Evolutionary conservation across 495 filamentous ascomycete species (phyloP).

Genomic region (Neurospora sp.): DNA sequence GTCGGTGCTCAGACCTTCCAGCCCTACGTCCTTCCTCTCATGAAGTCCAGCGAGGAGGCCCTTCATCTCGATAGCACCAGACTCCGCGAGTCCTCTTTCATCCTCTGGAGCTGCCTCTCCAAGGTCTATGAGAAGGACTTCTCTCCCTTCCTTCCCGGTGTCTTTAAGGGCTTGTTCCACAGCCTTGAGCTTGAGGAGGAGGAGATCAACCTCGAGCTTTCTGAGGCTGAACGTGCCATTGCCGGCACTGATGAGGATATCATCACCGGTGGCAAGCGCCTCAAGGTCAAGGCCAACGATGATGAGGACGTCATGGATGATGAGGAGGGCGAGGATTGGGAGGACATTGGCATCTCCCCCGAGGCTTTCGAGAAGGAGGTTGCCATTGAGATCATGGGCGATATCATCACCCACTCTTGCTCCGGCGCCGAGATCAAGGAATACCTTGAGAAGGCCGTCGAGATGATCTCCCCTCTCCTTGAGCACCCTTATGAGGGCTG

Average conservation of each 20-base stretch:
- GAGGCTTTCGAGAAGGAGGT: conserved; percentile 96
- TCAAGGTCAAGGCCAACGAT: conserved; percentile 56
- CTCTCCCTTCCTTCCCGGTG: conserved; percentile 72
- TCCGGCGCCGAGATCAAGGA: conserved; percentile 55
- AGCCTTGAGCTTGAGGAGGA: conserved; percentile 85
- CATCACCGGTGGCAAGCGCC: conserved; percentile 68
- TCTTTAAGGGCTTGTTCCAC: conserved; percentile 74
- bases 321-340: conserved; percentile 66
- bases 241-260: conserved; percentile 54
- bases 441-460: conserved; percentile 85
- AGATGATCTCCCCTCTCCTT: conserved; percentile 64
- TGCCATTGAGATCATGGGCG: conserved; percentile 86
- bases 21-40: conserved; percentile 78
- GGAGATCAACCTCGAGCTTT: conserved; percentile 70
- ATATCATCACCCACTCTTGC: conserved; percentile 79
- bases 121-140: conserved; percentile 93
- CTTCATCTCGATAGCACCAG: conserved; percentile 82
- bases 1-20: conserved; percentile 82
- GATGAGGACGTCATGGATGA: conserved; percentile 50
- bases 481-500: conserved; percentile 91
- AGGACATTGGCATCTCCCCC: conserved; percentile 70
- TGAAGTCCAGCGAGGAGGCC: conserved; percentile 85
- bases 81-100: conserved; percentile 89
- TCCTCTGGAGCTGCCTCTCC: conserved; percentile 88
- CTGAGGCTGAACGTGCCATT: conserved; percentile 67